Evolutionary conservation across 371 early-diverging fungal species (phyloP).

Genomic region (Thermomucor indicae-seudaticae): DNA sequence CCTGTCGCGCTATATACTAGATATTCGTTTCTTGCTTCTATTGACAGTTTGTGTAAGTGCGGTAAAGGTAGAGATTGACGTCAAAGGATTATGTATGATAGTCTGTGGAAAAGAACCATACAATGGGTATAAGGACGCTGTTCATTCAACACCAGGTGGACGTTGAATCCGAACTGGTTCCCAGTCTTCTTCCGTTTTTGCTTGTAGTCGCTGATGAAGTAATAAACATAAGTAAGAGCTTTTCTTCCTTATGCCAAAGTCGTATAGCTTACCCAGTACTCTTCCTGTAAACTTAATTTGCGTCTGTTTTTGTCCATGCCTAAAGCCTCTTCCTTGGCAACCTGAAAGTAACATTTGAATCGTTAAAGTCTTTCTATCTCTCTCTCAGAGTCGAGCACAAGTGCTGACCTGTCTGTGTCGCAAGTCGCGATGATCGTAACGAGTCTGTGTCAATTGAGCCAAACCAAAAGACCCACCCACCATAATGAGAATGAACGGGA

Average conservation of each 20-base stretch:
- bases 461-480: conserved; percentile 59
- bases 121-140: too few species aligned
- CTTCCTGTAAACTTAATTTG: conserved; percentile 60
- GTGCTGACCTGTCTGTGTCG: conserved; percentile 20
- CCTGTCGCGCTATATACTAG: too few species aligned
- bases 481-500: conserved; percentile 58
- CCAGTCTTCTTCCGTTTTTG: conserved; percentile 48
- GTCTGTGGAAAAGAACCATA: too few species aligned
- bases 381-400: too few species aligned
- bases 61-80: too few species aligned
- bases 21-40: too few species aligned
- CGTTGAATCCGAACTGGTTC: conserved; percentile 45
- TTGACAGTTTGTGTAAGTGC: too few species aligned
- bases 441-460: conserved; percentile 55
- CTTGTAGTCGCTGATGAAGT: conserved; percentile 42
- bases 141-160: conserved; percentile 34
- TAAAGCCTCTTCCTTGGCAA: conserved; percentile 60
- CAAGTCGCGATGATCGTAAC: conserved; percentile 59
- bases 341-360: conserved; percentile 28
- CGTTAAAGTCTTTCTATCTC: too few species aligned
- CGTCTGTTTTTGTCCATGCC: conserved; percentile 56
- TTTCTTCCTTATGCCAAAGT: too few species aligned
- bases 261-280: conserved; percentile 50
- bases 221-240: background rate
- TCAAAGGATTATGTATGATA: too few species aligned